Conservation (phyloP, 257 asterid genomes). For the Solanum piurae region DNA sequence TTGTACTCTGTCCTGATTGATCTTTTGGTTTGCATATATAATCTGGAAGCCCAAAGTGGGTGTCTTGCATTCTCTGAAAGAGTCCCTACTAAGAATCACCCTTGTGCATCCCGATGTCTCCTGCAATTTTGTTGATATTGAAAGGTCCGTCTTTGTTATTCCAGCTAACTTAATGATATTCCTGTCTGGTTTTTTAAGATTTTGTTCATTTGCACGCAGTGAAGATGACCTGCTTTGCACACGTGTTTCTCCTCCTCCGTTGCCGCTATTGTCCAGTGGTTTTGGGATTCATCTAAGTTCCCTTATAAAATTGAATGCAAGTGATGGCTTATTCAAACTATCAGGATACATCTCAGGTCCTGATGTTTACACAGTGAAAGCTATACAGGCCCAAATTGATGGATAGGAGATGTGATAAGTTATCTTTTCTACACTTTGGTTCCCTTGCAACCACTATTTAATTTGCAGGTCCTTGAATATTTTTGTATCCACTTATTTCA, state of each 20-base stretch:
- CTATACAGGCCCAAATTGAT: background rate
- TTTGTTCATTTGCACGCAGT: conserved; percentile 38
- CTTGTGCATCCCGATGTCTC: conserved; percentile 57
- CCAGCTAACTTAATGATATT: conserved; percentile 10
- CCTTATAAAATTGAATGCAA: conserved; percentile 17
- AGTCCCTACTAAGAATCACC: conserved; percentile 60
- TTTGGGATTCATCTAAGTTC: conserved; percentile 50
- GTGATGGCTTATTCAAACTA: conserved; percentile 50
- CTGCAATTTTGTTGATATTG: conserved; percentile 60
- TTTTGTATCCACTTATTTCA: too few relatives aligned
- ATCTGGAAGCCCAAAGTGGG: conserved; percentile 54
- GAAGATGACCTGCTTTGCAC: conserved; percentile 49
- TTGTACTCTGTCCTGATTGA: background rate
- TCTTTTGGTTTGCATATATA: conserved; percentile 16
- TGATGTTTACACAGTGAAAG: conserved; percentile 22
- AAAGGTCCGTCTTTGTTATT: conserved; percentile 41
- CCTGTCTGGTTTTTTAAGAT: background rate
- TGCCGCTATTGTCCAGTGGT: conserved; percentile 44
- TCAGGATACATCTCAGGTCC: conserved; percentile 78
- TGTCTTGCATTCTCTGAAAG: conserved; percentile 58
- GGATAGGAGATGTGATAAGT: background rate
- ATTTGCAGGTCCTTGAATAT: too few relatives aligned
- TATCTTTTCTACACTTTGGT: background rate
- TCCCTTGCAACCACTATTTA: too few relatives aligned
- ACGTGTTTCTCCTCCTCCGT: conserved; percentile 53